Conservation (phyloP, 164 flowering plant genomes). For the Sextonia rubra region DNA sequence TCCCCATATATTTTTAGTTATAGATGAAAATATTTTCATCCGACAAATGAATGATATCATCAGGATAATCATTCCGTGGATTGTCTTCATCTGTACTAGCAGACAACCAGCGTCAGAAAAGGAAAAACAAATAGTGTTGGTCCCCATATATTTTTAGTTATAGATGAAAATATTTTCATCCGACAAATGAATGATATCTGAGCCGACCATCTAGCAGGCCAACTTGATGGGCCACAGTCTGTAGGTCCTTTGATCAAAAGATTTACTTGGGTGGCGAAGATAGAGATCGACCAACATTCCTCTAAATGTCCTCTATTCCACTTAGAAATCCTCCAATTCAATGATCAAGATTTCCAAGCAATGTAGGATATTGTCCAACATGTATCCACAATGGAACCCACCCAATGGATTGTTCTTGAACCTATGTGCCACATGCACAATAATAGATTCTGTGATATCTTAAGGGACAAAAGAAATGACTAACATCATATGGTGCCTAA, state of each 20-base stretch:
- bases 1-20: not conserved
- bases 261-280: not conserved
- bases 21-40: not conserved
- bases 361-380: too few relatives aligned
- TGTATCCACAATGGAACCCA: not conserved
- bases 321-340: not conserved
- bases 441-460: not conserved
- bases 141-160: not conserved
- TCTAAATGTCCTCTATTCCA: not conserved
- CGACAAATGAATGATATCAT: too few relatives aligned
- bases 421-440: not conserved
- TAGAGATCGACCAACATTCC: not conserved
- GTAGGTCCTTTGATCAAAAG: not conserved
- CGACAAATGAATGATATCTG: not conserved
- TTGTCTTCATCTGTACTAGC: slow-evolving; percentile 52
- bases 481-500: not conserved
- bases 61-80: slow-evolving; percentile 69
- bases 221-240: not conserved
- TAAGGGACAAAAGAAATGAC: not conserved
- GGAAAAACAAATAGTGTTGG: not conserved
- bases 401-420: not conserved
- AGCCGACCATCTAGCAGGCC: not conserved
- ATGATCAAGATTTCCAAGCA: not conserved
- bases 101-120: not conserved
- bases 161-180: not conserved